A percentile compares a stretch with the other conserved stretches of the same genome.
These are phyloP conservation scores for Teunomyces lycoperdinae DNA, from an alignment of 805 yeast species.

Conservation along the genomic window DNA sequence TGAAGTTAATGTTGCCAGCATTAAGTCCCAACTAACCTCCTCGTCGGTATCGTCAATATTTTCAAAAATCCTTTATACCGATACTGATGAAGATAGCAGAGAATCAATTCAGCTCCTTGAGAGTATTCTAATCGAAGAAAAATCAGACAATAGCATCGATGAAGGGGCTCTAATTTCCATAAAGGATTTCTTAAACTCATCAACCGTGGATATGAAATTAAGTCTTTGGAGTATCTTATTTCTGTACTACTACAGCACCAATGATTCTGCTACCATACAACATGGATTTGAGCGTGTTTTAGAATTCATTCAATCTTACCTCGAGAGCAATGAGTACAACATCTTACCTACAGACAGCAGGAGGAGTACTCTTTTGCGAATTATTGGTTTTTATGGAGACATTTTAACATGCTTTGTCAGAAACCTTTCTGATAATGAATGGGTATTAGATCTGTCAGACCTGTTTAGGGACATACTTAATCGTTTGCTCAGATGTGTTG, in stretches of 20 bases:
- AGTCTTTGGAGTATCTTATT: constrained; percentile 75
- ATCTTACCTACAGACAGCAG: constrained; percentile 28
- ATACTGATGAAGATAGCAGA: constrained; percentile 23
- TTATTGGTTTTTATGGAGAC: constrained; percentile 54
- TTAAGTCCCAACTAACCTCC: constrained; percentile 65
- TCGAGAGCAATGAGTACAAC: constrained; percentile 17
- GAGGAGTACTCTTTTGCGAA: constrained; percentile 41
- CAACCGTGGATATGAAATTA: constrained; percentile 65
- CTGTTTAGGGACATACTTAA: constrained; percentile 12
- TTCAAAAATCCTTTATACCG: constrained; percentile 45
- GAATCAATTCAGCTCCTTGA: constrained; percentile 46
- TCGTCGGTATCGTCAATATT: constrained; percentile 67
- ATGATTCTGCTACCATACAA: constrained; percentile 33
- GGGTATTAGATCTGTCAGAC: constrained; percentile 25
- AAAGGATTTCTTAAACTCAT: constrained; percentile 53
- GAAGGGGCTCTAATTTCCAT: constrained; percentile 44
- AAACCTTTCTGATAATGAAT: constrained; percentile 24
- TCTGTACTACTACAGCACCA: constrained; percentile 44
- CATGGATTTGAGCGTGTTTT: constrained; percentile 54
- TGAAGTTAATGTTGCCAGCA: constrained; percentile 45
- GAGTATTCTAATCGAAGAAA: constrained; percentile 37
- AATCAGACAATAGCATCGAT: constrained; percentile 10
- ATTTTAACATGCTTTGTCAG: constrained; percentile 40
- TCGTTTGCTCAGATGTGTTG: constrained; percentile 30
- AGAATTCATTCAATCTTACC: constrained; percentile 39